Percentiles rank a stretch among this genome's conserved stretches.
phyloP scores from a whole-genome alignment of 306 rosid genomes.

The Dalbergia oliveri region DNA sequence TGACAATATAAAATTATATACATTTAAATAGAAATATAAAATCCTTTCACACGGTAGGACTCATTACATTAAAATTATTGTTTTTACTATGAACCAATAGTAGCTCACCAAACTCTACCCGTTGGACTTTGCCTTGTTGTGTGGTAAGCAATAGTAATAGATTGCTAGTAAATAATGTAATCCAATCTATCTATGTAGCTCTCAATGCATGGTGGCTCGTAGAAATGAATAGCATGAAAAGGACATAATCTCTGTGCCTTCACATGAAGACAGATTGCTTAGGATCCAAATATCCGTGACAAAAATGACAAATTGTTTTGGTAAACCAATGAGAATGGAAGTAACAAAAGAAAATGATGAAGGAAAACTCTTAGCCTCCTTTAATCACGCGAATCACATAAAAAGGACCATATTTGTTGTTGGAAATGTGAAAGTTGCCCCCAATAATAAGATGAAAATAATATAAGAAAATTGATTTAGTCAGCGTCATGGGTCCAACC shows the following conservation, averaged over 20 bases:
- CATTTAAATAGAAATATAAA: too few species aligned
- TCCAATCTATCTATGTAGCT: constrained; percentile 1
- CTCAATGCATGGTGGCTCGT: constrained; percentile 17
- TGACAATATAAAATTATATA: too few species aligned
- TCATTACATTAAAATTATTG: too few species aligned
- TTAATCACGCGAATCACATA: constrained; percentile 56
- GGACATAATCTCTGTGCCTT: background rate
- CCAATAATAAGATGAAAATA: constrained; percentile 2
- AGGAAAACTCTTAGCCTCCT: constrained; percentile 30
- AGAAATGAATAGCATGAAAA: constrained; percentile 15
- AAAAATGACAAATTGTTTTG: constrained; percentile 45
- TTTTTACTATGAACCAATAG: background rate
- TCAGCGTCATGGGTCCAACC: constrained; percentile 34
- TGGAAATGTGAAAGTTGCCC: constrained; percentile 60
- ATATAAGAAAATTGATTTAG: background rate
- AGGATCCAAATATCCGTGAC: constrained; percentile 43
- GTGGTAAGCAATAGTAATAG: background rate
- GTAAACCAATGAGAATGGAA: constrained; percentile 11
- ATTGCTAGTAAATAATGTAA: background rate
- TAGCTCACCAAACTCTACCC: constrained; percentile 11
- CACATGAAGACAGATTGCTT: constrained; percentile 31
- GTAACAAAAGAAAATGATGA: background rate
- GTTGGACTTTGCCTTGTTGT: constrained; percentile 14
- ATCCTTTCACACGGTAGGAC: too few species aligned
- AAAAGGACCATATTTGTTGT: constrained; percentile 45